phyloP scores from a whole-genome alignment of 768 basidiomycete species.

The Leccinum subtestaceum region DNA sequence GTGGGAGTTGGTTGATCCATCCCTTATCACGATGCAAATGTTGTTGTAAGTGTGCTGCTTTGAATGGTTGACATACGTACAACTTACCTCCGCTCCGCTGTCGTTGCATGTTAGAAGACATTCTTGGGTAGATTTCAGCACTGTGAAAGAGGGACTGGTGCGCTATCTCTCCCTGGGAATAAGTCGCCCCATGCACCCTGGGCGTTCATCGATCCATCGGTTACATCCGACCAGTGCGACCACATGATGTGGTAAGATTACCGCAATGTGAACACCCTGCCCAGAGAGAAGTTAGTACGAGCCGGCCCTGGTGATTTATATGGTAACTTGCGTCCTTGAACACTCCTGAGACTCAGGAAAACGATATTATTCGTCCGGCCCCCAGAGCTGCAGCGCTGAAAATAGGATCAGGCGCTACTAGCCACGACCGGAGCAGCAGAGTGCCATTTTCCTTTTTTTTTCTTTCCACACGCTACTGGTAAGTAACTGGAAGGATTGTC shows the following conservation, averaged over 20 bases:
- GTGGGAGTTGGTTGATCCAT: accelerated
- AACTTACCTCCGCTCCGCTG: neutral
- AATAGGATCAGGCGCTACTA: neutral
- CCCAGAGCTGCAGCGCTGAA: neutral
- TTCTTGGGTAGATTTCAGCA: neutral
- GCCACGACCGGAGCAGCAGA: too few species aligned
- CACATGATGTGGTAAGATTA: neutral
- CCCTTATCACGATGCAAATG: neutral
- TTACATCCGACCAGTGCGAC: neutral
- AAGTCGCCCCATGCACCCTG: neutral
- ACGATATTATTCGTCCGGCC: neutral
- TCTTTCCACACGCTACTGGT: too few species aligned
- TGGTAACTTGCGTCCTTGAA: too few species aligned
- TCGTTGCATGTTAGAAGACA: neutral
- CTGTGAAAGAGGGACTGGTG: neutral
- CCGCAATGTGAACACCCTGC: neutral
- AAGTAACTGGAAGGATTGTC: too few species aligned
- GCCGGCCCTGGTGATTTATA: neutral
- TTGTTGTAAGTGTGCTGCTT: neutral
- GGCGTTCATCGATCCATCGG: neutral
- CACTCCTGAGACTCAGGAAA: neutral
- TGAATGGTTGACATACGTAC: neutral
- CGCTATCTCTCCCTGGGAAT: neutral
- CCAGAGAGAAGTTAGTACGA: neutral
- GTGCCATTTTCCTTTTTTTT: too few species aligned